Evolutionary conservation across 2,329 filamentous ascomycete genomes (phyloP), one percentile per base, ranked within the genome.

Genomic region (Aspergillus fumigatiaffinis): DNA sequence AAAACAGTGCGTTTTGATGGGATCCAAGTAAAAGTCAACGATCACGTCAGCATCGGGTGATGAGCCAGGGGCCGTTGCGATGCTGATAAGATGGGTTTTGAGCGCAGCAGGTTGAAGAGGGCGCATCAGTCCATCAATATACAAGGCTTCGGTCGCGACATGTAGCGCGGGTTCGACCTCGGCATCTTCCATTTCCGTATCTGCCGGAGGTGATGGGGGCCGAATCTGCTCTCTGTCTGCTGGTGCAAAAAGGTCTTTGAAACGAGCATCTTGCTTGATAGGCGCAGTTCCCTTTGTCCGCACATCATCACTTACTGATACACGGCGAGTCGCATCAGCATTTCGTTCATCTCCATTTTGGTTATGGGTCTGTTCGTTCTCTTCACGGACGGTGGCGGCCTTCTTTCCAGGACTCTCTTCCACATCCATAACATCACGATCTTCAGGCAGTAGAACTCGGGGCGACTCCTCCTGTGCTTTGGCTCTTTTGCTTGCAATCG

Each of bases 111-210:
- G 83, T 58, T 91, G 88, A 23, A 97, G 80, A 9, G 94, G 92
- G 50, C 93, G 87, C 85, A 95, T 92, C 54, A 97, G 85, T 67
- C 96, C 88, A 72, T 88, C 87, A 65, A 97, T 94, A 76, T 97
- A 97, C 50, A 97, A 79, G 17, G 90, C 88, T 32, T 85, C 76
- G 3, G 92, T 93, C 4, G 88, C 86, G 23, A 85, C 83, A 71
- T 94, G 90, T 38, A 87, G 75, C 0, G 90, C 82, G 6, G 87
- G 86, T 26, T 76, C 69, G 17, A 82, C 74, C 46, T 76, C 71
- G 17, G 66, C 71, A 59, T 77, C 76, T 49, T 66, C 68, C 62
- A 69, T 70, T 4, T 59, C 62, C 23, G 67, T 54, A 47, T 68
- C 69, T 50, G 53, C 61, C 7, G 63, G 61, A 14, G 70, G 65